Base-by-base conservation (phyloP, 164 flowering plant species). In the Tetrastigma voinierianum region DNA sequence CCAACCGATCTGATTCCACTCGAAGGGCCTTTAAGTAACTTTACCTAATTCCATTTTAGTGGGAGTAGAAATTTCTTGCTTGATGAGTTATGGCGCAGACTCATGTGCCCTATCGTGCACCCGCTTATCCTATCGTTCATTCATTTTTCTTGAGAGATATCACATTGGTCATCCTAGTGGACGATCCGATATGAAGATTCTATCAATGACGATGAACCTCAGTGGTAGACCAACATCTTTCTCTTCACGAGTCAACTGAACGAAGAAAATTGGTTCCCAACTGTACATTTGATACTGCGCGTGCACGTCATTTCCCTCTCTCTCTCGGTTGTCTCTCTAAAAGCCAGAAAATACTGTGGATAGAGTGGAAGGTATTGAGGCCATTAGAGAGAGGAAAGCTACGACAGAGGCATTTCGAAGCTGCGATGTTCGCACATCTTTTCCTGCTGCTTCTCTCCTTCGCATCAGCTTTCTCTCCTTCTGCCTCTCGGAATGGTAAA, bases 401-500 rank as follows among this genome's bases (percentile, higher is more conserved):
- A 25, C 23, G 9, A 43, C 53, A 21, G 2, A 23, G 62, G 46
- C 20, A 49, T 25, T 14, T 60, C 11, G 61, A 56, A 53, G 44
- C 68, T 15, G 64, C 62, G 54, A 78, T 78, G 84, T 60, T 56
- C 20, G 56, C 69, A 44, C 48, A 65, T 51, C 46, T 62, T 52
- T 63, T 74, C 19, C 59, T 61, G 23, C 72, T 76, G 66, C 64
- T 80, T 24, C 63, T 78, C 52, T 14, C 65, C 17, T 46, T 77
- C 51, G 68, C 67, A 62, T 71, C 65, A 18, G 51, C 60, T 67
- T 65, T 75, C 57, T 53, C 62, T 61, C 48, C 65, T 57, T 60
- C 75, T 69, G 58, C 71, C 20, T 70, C 87, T 73, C 69, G 75
- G 49, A 61, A 23, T 10, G 57, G 83, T 80, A 59, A 74, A 1